A percentile compares a stretch with the other conserved stretches of the same genome.
Evolutionary conservation across 129 eudicot species (phyloP).

Genomic region (Flaveria brownii): DNA sequence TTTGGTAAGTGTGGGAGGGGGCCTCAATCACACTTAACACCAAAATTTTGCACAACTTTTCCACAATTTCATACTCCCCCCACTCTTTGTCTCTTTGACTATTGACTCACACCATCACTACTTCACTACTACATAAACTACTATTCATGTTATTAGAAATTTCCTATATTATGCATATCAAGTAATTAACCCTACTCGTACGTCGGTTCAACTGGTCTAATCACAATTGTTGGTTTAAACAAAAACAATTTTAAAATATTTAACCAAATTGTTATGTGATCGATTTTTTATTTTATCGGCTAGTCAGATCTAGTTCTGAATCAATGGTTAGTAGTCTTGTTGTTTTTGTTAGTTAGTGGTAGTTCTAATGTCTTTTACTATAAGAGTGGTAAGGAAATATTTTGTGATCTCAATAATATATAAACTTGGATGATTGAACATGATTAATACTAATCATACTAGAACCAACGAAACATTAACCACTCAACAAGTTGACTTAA

Average conservation of each 20-base stretch:
- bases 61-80: slow-evolving; percentile 42
- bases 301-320: too few species aligned
- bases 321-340: too few species aligned
- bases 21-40: slow-evolving; percentile 41
- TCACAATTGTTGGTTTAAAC: too few species aligned
- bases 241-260: too few species aligned
- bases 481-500: slow-evolving; percentile 4
- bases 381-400: too few species aligned
- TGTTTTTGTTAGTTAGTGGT: too few species aligned
- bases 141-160: slow-evolving; percentile 22
- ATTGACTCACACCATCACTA: slow-evolving; percentile 38
- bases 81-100: slow-evolving; percentile 45
- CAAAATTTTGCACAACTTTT: slow-evolving; percentile 44
- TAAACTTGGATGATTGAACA: not conserved
- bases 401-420: not conserved
- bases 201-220: too few species aligned
- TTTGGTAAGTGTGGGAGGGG: slow-evolving; percentile 40
- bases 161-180: not conserved
- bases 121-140: slow-evolving; percentile 10
- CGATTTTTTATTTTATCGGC: too few species aligned
- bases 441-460: not conserved
- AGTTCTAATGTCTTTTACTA: too few species aligned
- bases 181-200: too few species aligned
- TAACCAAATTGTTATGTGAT: too few species aligned
- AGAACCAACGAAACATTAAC: not conserved